Base-by-base conservation (phyloP, 2,329 filamentous ascomycete genomes). In the Fusarium praegraminearum region DNA sequence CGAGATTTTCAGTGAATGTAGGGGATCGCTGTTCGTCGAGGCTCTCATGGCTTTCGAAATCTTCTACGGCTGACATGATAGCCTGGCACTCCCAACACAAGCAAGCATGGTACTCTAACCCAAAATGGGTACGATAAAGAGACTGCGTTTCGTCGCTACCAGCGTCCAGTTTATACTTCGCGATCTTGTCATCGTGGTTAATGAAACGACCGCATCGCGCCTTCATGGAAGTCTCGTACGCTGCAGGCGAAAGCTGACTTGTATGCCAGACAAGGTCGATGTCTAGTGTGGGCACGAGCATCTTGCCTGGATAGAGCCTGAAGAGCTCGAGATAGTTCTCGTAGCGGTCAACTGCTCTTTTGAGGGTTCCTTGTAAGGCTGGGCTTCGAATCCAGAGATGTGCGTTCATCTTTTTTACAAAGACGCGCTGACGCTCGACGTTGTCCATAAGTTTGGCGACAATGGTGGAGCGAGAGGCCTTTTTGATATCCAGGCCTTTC, bases 261-360 rank as follows among this genome's bases (percentile, higher is more conserved):
- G 81, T 82, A 56, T 82, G 79, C 81, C 81, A 83, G 10, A 74
- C 80, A 7, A 83, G 71, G 50, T 83, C 81, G 26, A 83, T 76
- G 38, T 82, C 80, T 4, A 81, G 71, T 3, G 79, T 80, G 1
- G 81, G 81, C 10, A 82, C 80, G 2, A 80, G 63, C 53, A 76
- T 76, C 22, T 66, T 76, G 11, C 67, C 62, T 1, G 76, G 76
- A 49, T 87, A 73, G 0, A 76, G 65, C 3, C 77, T 78, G 47
- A 82, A 74, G 4, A 82, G 73, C 22, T 69, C 67, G 43, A 82
- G 61, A 61, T 81, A 82, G 45, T 75, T 75, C 26, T 69, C 67
- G 51, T 84, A 84, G 15, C 82, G 77, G 4, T 72, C 70, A 6
- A 79, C 63, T 8, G 80, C 77, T 20, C 78, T 76, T 6, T 57